These are phyloP conservation scores for Penicillium paneum DNA, from an alignment of 2,329 filamentous ascomycete species.

Conservation along the genomic window DNA sequence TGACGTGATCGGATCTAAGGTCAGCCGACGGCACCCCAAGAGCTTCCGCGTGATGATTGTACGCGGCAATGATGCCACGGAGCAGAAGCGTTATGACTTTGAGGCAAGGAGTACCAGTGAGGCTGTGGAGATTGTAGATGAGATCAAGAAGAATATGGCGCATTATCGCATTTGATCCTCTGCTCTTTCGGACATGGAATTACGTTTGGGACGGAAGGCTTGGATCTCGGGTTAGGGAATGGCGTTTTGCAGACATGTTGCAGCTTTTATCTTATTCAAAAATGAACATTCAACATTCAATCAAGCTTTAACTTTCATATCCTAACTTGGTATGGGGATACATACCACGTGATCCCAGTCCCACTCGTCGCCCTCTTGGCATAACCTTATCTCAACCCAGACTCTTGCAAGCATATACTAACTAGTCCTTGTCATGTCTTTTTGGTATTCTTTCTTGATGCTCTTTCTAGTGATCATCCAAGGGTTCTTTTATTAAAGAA, in stretches of 20 bases:
- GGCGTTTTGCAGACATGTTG: neutral
- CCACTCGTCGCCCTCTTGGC: neutral
- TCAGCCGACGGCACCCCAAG: constrained; percentile 62
- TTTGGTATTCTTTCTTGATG: no score
- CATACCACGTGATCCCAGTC: neutral
- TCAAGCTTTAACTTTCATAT: neutral
- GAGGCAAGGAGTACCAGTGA: constrained; percentile 58
- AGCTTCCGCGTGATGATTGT: constrained; percentile 62
- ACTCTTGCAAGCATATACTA: no score
- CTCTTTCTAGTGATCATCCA: no score
- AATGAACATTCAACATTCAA: neutral
- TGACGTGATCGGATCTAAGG: constrained; percentile 63
- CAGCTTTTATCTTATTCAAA: neutral
- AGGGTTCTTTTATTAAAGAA: no score
- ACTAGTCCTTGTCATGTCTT: no score
- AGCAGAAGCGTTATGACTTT: constrained; percentile 66
- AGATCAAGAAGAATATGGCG: constrained; percentile 59
- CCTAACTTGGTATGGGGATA: neutral
- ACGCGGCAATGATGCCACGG: constrained; percentile 58
- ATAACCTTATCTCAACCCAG: neutral
- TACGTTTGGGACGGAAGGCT: neutral
- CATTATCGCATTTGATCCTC: constrained; percentile 40
- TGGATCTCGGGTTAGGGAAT: neutral
- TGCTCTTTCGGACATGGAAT: neutral
- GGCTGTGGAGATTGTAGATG: constrained; percentile 60